Conservation (phyloP, 2,329 filamentous ascomycete genomes). For the Mycosphaerella sp. region DNA sequence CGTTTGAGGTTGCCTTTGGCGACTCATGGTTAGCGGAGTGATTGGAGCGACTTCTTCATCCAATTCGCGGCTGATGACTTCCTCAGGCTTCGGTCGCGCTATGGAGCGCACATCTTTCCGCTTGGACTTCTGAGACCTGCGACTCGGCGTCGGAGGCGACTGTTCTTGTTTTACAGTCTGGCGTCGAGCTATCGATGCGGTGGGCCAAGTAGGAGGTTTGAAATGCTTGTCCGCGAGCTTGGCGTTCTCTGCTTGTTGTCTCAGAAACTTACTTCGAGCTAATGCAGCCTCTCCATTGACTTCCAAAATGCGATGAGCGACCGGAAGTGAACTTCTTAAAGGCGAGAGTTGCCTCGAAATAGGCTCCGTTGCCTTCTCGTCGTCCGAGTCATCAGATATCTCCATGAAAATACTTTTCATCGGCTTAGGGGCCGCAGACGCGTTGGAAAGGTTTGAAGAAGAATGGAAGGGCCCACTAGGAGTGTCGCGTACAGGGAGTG, state of each 20-base stretch:
- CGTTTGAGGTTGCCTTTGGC: not conserved
- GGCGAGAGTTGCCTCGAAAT: not conserved
- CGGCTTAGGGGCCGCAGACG: not conserved
- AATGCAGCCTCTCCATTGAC: not conserved
- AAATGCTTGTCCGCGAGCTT: not conserved
- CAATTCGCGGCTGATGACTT: not conserved
- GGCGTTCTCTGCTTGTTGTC: not conserved
- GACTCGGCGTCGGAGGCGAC: not conserved
- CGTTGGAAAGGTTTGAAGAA: not conserved
- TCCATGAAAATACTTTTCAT: not conserved
- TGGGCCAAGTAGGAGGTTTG: not conserved
- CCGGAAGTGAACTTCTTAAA: not conserved
- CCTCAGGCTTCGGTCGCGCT: not conserved
- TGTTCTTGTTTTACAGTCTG: not conserved
- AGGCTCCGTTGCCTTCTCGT: not conserved
- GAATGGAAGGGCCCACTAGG: not conserved
- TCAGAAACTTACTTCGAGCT: not conserved
- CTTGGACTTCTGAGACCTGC: not conserved
- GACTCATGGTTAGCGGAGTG: not conserved
- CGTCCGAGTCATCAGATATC: not conserved
- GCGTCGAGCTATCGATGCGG: not conserved
- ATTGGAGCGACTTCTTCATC: not conserved
- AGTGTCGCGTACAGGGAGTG: not conserved
- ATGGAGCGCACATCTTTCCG: not conserved
- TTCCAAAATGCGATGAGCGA: not conserved